phyloP scores from a whole-genome alignment of 345 rosid species.

The Turritis glabra region DNA sequence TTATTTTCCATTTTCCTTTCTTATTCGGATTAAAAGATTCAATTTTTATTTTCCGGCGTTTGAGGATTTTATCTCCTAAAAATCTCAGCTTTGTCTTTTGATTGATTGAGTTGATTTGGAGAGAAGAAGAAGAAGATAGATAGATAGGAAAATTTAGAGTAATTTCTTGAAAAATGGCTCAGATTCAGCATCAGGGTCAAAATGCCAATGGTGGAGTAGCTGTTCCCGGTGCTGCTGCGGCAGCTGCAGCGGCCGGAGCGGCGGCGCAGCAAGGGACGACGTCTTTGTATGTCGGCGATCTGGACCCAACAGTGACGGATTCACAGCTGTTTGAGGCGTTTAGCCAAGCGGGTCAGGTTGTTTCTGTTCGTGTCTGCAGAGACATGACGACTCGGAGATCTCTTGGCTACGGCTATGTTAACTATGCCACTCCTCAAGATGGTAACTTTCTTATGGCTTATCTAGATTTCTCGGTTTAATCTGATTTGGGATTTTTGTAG shows the following conservation, averaged over 20 bases:
- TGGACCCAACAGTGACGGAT: conserved; percentile 67
- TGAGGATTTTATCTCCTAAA: neutral
- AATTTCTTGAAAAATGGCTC: conserved; percentile 55
- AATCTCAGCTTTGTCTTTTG: neutral
- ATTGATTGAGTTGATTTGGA: conserved; percentile 17
- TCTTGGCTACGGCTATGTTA: conserved; percentile 88
- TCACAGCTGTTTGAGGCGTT: conserved; percentile 79
- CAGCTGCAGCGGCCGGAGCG: conserved; percentile 42
- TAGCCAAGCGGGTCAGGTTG: conserved; percentile 70
- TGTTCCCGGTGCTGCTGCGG: conserved; percentile 43
- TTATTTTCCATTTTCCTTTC: conserved; percentile 29
- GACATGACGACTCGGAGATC: conserved; percentile 75
- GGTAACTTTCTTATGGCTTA: conserved; percentile 44
- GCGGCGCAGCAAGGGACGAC: conserved; percentile 61
- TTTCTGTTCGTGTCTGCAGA: conserved; percentile 84
- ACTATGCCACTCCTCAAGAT: conserved; percentile 71
- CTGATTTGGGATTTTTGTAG: neutral
- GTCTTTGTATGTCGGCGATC: conserved; percentile 87
- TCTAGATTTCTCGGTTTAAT: neutral
- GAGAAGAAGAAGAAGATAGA: conserved; percentile 29
- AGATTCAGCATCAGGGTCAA: conserved; percentile 70
- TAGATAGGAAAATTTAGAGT: neutral
- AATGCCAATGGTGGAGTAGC: conserved; percentile 44
- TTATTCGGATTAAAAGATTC: conserved; percentile 31
- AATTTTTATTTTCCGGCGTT: conserved; percentile 13